phyloP scores from a whole-genome alignment of 176 grass and related monocot genomes.

The Zizania latifolia region DNA sequence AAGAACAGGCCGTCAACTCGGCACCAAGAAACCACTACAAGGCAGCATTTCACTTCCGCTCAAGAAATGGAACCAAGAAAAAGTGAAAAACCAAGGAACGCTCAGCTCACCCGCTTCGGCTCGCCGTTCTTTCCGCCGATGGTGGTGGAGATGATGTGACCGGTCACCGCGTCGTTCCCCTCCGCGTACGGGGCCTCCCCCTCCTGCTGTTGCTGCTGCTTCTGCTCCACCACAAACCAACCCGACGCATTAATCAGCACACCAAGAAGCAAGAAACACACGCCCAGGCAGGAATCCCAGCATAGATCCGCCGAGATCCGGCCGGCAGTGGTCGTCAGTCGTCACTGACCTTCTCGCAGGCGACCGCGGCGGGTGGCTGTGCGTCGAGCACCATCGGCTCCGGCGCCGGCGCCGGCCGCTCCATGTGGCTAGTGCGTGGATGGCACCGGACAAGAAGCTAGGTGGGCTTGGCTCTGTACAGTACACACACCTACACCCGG shows the following conservation, averaged over 20 bases:
- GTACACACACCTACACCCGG: slow-evolving; percentile 4
- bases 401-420: slow-evolving; percentile 21
- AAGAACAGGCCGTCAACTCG: neutral
- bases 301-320: slow-evolving; percentile 3
- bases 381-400: slow-evolving; percentile 27
- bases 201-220: slow-evolving; percentile 26
- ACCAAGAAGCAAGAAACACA: slow-evolving; percentile 8
- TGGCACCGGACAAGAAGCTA: slow-evolving; percentile 7
- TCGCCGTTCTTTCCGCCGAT: slow-evolving; percentile 81
- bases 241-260: neutral
- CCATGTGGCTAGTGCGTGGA: slow-evolving; percentile 20
- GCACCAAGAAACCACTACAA: neutral
- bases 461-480: neutral
- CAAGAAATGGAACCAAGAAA: neutral
- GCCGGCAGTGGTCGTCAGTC: too few species aligned
- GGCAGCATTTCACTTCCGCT: neutral
- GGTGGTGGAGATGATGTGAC: slow-evolving; percentile 74
- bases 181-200: slow-evolving; percentile 44
- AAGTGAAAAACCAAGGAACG: neutral
- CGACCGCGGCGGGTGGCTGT: neutral
- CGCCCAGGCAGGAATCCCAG: neutral
- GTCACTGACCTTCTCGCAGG: slow-evolving; percentile 15
- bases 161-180: slow-evolving; percentile 55
- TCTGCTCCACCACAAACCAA: neutral
- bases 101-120: slow-evolving; percentile 53